Base-by-base conservation (phyloP, 495 filamentous ascomycete species). In the Podospora didyma region DNA sequence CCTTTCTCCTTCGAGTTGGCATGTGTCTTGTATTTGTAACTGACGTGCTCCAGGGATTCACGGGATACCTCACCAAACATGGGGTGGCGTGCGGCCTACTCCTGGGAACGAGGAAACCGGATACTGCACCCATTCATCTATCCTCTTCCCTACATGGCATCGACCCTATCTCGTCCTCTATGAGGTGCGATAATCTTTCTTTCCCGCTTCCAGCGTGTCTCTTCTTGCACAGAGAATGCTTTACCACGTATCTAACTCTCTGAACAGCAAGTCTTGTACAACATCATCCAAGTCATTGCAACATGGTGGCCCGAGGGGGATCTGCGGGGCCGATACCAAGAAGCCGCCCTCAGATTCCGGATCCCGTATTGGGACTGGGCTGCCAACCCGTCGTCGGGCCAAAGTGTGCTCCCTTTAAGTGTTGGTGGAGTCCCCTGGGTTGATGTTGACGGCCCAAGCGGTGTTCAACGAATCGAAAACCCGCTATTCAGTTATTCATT, bases 321-420 rank as follows among this genome's bases (percentile, higher is more conserved):
- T 0, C 61, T 71, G 14, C 67, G 72, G 48, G 66, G 73, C 35
- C 68, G 73, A n/a, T 81, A 82, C 59, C 66, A 69, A 45, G 61
- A 60, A 1, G 82, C 82, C 46, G 82, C 84, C 0, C 49, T 62
- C 22, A 71, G 74, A n/a, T 84, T 86, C 60, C 77, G 86, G 16
- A 74, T 84, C 20, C 85, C 86, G 3, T 89, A 84, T 65, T 87
- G 83, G 83, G 85, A 88, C 58, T 89, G 83, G 84, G 84, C 85
- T 24, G 71, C 74, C 21, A 56, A 56, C 14, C 78, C 81, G n/a
- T 70, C 82, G 21, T 49, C 73, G 1, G 69, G 78, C 51, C 69
- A 70, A 55, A 74, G 73, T 37, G 71, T 78, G 4, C 70, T 82
- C 35, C 82, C 84, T 3, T 17, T 47, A 16, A 79, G 74, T 52